Percentiles rank a stretch among this genome's conserved stretches.
These are phyloP conservation scores for Phytopythium ostracodes DNA, from an alignment of 352 stramenopile species.

Conservation along the genomic window DNA sequence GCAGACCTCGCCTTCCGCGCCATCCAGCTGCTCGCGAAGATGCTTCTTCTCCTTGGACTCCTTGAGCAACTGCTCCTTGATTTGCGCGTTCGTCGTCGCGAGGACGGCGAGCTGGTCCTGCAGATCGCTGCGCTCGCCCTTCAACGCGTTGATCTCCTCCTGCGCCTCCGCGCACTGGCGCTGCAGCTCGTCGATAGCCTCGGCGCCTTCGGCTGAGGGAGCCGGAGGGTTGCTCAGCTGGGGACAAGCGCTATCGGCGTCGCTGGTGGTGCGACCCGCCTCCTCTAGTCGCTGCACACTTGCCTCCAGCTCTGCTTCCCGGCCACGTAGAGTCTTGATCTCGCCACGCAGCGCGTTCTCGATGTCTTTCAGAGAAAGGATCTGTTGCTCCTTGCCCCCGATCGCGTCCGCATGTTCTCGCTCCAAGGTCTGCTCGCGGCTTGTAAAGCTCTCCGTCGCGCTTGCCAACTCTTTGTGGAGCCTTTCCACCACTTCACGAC, in stretches of 20 bases:
- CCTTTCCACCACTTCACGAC: neutral
- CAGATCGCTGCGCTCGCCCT: conserved; percentile 20
- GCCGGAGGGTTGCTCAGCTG: too few relatives aligned
- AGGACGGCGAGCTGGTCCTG: conserved; percentile 26
- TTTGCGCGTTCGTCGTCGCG: conserved; percentile 23
- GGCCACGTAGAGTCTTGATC: neutral
- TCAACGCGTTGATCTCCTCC: conserved; percentile 15
- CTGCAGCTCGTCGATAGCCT: conserved; percentile 9
- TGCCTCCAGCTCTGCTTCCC: neutral
- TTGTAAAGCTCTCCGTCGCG: neutral
- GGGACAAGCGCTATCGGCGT: neutral
- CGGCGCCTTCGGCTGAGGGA: neutral
- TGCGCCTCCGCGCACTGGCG: conserved; percentile 12
- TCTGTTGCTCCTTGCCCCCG: neutral
- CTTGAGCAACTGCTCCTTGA: conserved; percentile 38
- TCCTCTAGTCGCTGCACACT: neutral
- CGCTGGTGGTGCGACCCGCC: too few relatives aligned
- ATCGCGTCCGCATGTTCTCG: neutral
- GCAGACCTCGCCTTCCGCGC: conserved; percentile 8
- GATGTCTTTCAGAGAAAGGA: neutral
- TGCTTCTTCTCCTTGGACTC: conserved; percentile 41
- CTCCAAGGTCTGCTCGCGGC: neutral
- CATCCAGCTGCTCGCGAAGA: conserved; percentile 26
- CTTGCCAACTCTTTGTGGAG: neutral
- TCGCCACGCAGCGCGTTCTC: neutral